A percentile compares a stretch with the other conserved stretches of the same genome.
Evolutionary conservation across 345 rosid species (phyloP).

Genomic region (Brassica juncea): DNA sequence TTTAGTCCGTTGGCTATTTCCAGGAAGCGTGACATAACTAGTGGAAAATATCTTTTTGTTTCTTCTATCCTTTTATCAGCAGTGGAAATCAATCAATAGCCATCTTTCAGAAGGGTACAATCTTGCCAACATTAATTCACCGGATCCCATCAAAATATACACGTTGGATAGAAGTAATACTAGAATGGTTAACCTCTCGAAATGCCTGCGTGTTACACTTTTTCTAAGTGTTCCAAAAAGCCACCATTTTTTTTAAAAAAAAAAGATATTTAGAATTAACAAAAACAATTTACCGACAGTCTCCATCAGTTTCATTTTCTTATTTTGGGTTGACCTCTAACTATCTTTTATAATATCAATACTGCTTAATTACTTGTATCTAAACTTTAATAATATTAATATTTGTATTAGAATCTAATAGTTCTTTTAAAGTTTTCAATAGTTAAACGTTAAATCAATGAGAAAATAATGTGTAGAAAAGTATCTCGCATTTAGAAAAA

Average conservation of each 20-base stretch:
- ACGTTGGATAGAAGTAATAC: background rate
- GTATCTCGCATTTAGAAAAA: background rate
- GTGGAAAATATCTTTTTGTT: background rate
- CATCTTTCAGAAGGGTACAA: background rate
- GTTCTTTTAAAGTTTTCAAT: too few species aligned
- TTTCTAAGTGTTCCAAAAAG: background rate
- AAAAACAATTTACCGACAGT: too few species aligned
- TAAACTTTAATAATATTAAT: too few species aligned
- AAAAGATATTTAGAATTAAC: too few species aligned
- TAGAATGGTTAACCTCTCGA: background rate
- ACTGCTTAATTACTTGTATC: too few species aligned
- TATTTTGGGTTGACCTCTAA: too few species aligned
- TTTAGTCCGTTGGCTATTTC: constrained; percentile 23
- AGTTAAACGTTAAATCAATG: too few species aligned
- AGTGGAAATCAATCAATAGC: background rate
- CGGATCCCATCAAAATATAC: background rate
- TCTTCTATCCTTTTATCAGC: background rate
- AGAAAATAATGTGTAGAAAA: background rate
- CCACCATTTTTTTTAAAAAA: too few species aligned
- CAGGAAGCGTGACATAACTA: constrained; percentile 19
- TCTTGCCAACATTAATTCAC: background rate
- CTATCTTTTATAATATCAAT: too few species aligned
- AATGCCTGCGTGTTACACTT: background rate
- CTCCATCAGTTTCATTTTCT: too few species aligned
- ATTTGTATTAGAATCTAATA: too few species aligned